Conservation (phyloP, 2,329 filamentous ascomycete species). For the Myrmaecium sp. region DNA sequence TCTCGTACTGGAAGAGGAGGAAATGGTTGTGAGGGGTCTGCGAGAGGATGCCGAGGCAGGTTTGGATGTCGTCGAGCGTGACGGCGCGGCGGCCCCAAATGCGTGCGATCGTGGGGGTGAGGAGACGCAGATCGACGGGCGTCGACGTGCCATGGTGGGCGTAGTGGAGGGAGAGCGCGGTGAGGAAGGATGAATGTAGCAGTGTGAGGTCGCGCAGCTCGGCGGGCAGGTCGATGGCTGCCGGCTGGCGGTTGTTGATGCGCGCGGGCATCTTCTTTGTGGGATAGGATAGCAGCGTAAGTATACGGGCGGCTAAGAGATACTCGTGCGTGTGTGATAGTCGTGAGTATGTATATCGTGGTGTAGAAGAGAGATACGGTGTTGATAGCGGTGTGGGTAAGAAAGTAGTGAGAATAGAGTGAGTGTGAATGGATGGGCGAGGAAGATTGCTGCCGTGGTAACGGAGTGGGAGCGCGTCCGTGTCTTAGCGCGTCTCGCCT, state of each 20-base stretch:
- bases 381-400: no score
- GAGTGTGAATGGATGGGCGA: no score
- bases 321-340: no score
- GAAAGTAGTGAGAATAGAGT: no score
- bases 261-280: no score
- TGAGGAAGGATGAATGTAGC: slow-evolving; percentile 32
- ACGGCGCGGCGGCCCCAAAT: slow-evolving; percentile 30
- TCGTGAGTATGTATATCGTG: no score
- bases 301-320: no score
- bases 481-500: no score
- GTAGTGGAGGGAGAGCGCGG: slow-evolving; percentile 31
- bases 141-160: slow-evolving; percentile 30
- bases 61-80: slow-evolving; percentile 27
- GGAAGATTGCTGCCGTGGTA: no score
- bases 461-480: no score
- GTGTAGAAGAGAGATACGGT: no score
- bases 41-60: slow-evolving; percentile 24
- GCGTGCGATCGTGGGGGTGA: slow-evolving; percentile 24
- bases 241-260: slow-evolving; percentile 4
- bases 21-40: slow-evolving; percentile 16
- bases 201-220: slow-evolving; percentile 26
- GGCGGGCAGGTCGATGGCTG: slow-evolving; percentile 15
- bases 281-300: no score
- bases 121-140: slow-evolving; percentile 23
- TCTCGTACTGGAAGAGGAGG: slow-evolving; percentile 25